phyloP scores from a whole-genome alignment of 2,329 filamentous ascomycete species.

The Trichoderma sp. region DNA sequence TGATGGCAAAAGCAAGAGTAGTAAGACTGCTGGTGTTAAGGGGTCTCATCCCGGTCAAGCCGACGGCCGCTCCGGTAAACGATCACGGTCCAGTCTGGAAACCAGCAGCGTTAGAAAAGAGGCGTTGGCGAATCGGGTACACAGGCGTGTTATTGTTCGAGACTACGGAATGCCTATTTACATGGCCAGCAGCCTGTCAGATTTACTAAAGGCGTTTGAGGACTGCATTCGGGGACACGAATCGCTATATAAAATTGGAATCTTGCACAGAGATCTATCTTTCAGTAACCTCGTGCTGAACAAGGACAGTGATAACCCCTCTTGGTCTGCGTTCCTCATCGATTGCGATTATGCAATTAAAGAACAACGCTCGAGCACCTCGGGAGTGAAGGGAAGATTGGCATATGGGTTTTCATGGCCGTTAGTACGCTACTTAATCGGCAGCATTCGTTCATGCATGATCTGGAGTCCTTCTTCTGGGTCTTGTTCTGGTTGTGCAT shows the following conservation, averaged over 20 bases:
- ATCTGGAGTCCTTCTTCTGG: conserved; percentile 49
- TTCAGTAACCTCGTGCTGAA: background rate
- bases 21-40: background rate
- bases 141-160: background rate
- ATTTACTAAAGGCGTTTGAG: background rate
- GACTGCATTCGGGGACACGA: background rate
- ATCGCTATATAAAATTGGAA: background rate
- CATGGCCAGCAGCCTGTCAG: background rate
- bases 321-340: background rate
- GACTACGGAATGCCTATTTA: background rate
- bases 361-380: background rate
- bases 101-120: background rate
- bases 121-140: background rate
- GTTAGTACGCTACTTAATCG: conserved; percentile 42
- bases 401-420: conserved; percentile 41
- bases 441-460: conserved; percentile 45
- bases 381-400: background rate
- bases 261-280: background rate
- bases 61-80: background rate
- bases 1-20: background rate
- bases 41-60: background rate
- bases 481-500: conserved; percentile 46
- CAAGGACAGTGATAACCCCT: background rate
- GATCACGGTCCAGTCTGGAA: background rate
- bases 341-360: background rate